Conservation (phyloP, 129 eudicot genomes). For the Chrysanthemum lavandulifolium region DNA sequence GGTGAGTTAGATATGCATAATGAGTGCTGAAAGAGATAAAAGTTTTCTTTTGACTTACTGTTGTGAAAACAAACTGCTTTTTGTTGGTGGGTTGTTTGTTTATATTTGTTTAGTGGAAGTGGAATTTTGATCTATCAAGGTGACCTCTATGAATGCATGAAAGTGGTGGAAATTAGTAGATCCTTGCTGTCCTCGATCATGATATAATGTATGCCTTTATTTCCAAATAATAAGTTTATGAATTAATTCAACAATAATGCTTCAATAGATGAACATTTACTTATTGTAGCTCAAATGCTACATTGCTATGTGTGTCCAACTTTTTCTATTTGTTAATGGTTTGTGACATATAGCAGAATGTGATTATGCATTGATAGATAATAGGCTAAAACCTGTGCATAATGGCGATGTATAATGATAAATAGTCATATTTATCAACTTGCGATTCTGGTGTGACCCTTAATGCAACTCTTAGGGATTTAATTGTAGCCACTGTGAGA, state of each 20-base stretch:
- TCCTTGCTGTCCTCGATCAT: slow-evolving; percentile 26
- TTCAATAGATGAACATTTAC: too few relatives aligned
- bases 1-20: slow-evolving; percentile 33
- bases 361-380: too few relatives aligned
- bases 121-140: slow-evolving; percentile 39
- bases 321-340: too few relatives aligned
- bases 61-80: slow-evolving; percentile 23
- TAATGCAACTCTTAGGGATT: too few relatives aligned
- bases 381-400: too few relatives aligned
- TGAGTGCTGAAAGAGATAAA: slow-evolving; percentile 30
- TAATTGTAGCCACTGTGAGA: too few relatives aligned
- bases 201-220: slow-evolving; percentile 1
- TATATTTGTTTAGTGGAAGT: slow-evolving; percentile 36
- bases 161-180: slow-evolving; percentile 26
- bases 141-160: slow-evolving; percentile 37
- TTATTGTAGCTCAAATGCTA: background rate
- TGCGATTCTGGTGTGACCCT: too few relatives aligned
- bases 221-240: background rate
- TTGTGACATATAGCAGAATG: too few relatives aligned
- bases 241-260: too few relatives aligned
- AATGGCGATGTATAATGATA: too few relatives aligned
- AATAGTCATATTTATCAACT: too few relatives aligned
- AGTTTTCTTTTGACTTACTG: slow-evolving; percentile 40
- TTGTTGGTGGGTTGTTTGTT: slow-evolving; percentile 39
- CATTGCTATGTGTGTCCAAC: background rate